Evolutionary conservation across 805 yeast species (phyloP), one percentile per base, ranked within the genome.

Genomic region (Lachancea cidri): DNA sequence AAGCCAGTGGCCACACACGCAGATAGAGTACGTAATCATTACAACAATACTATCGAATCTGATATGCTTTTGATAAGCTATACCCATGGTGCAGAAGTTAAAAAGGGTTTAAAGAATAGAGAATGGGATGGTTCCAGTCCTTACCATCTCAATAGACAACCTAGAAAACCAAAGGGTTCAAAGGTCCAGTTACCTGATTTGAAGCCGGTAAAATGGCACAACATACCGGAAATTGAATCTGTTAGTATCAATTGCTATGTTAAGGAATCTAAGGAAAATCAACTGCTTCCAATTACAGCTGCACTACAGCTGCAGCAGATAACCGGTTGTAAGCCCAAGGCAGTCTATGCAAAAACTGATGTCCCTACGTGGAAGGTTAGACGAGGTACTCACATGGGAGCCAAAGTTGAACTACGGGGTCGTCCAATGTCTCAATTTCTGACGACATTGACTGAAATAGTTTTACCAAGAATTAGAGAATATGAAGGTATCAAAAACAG

Each of bases 361-460:
- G 85, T 86, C 25, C 83, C 89, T 40, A 74, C 77, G 35, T 89
- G 96, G 96, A 80, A 81, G 52, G 73, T 89, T 41, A 79, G 97
- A 64, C 80, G 80, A 36, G 96, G 96, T 30, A 81, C 79, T 72
- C 82, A 82, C 38, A 84, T 94, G 78, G 99, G 98, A 40, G 95
- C 94, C 41, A 84, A 85, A 57, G 81, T 82, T 11, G 77, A 74
- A 44, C 68, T 94, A 41, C 70, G 70, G 24, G 98, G 97, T 35
- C 74, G 81, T 50, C 83, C 85, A 41, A 85, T 89, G 80, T 68
- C 80, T 42, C 96, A 88, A 67, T 93, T 94, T 56, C 57, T 93
- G 44, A 64, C 84, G 5, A 91, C 98, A 1, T 68, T 93, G 53
- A 80, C 95, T 1, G 98, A 93, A 66, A 68, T 94, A 48, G 98